Evolutionary conservation across 1,139 yeast species (phyloP).

Genomic region (Taiozyma sp.): DNA sequence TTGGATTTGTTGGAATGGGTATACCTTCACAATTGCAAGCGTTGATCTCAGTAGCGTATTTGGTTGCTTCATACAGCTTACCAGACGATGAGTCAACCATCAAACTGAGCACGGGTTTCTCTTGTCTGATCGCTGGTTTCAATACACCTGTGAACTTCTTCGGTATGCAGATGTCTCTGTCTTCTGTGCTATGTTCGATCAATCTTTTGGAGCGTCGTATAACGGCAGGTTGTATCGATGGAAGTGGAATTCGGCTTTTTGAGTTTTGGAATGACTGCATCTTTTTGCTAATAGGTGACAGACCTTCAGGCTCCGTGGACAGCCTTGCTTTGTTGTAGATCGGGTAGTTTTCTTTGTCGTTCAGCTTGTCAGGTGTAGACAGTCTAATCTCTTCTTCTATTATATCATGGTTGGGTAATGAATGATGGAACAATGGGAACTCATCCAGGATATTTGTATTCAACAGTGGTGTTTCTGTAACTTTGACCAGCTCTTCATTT

Average conservation of each 20-base stretch:
- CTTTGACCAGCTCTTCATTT: background rate
- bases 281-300: slow-evolving; percentile 8
- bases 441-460: slow-evolving; percentile 4
- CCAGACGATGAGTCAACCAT: slow-evolving; percentile 70
- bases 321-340: slow-evolving; percentile 12
- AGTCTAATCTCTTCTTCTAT: slow-evolving; percentile 15
- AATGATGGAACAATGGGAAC: slow-evolving; percentile 7
- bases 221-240: slow-evolving; percentile 3
- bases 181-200: slow-evolving; percentile 2
- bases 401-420: slow-evolving; percentile 2
- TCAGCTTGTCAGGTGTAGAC: slow-evolving; percentile 14
- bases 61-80: slow-evolving; percentile 62
- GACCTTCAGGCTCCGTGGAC: slow-evolving; percentile 1
- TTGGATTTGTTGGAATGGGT: slow-evolving; percentile 54
- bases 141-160: slow-evolving; percentile 9
- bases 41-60: slow-evolving; percentile 71
- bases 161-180: slow-evolving; percentile 13
- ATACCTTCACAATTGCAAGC: slow-evolving; percentile 60
- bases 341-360: slow-evolving; percentile 4
- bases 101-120: slow-evolving; percentile 34
- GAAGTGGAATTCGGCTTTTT: slow-evolving; percentile 20
- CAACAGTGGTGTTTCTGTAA: background rate
- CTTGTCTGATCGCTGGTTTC: slow-evolving; percentile 13
- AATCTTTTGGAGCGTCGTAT: slow-evolving; percentile 20
- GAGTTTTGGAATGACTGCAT: slow-evolving; percentile 4